Conservation (phyloP, 208 protist species). For the Herpetomonas samuelpessoai region DNA sequence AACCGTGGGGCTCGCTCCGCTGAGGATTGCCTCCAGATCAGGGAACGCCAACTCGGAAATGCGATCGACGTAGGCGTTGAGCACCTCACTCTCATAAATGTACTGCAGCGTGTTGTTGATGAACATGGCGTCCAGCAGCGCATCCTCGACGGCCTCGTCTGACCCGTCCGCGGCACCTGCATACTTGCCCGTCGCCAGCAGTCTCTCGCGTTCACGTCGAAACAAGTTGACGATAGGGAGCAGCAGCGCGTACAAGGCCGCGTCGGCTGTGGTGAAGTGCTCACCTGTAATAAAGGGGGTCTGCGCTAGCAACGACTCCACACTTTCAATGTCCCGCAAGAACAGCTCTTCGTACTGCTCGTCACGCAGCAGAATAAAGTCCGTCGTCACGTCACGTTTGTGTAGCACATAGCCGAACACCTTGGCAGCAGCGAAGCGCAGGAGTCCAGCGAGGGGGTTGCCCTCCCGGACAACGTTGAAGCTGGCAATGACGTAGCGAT, state of each 20-base stretch:
- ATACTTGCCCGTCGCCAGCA: background rate
- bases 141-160: conserved; percentile 6
- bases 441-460: background rate
- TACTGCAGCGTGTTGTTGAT: conserved; percentile 11
- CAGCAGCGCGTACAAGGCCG: conserved; percentile 11
- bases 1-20: background rate
- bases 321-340: conserved; percentile 15
- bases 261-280: conserved; percentile 6
- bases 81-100: conserved; percentile 13
- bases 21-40: conserved; percentile 11
- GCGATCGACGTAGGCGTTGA: conserved; percentile 15
- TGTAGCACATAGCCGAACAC: background rate
- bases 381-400: conserved; percentile 3
- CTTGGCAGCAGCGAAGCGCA: background rate
- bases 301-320: conserved; percentile 15
- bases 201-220: conserved; percentile 2
- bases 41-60: conserved; percentile 11
- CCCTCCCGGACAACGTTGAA: background rate
- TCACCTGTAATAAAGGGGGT: conserved; percentile 6
- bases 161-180: conserved; percentile 5
- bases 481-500: background rate
- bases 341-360: conserved; percentile 20
- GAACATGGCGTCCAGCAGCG: conserved; percentile 3
- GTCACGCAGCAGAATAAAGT: conserved; percentile 5
- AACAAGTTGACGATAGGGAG: conserved; percentile 1